Evolutionary conservation across 2,329 filamentous ascomycete genomes (phyloP).

Genomic region (Ilyonectria robusta): DNA sequence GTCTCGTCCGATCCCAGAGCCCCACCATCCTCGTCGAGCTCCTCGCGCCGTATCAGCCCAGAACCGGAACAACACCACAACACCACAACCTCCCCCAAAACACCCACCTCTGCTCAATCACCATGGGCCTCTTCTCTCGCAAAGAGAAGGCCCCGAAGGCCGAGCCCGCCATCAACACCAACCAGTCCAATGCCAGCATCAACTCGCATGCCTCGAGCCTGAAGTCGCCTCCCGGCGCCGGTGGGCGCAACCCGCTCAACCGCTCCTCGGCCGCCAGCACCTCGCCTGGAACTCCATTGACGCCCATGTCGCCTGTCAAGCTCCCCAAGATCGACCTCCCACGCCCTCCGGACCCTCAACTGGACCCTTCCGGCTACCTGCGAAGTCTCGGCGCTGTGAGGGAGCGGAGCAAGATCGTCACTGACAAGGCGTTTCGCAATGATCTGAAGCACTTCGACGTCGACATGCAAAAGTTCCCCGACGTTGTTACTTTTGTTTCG

Average conservation of each 20-base stretch:
- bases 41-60: conserved; percentile 43
- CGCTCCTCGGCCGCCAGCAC: conserved; percentile 67
- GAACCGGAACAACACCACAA: conserved; percentile 29
- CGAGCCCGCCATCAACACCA: conserved; percentile 58
- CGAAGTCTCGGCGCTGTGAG: conserved; percentile 90
- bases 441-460: conserved; percentile 89
- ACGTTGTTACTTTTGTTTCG: conserved; percentile 90
- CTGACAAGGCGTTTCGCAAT: conserved; percentile 83
- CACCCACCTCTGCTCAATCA: conserved; percentile 35
- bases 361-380: conserved; percentile 92
- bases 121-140: conserved; percentile 71
- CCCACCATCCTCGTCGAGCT: conserved; percentile 40
- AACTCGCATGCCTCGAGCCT: conserved; percentile 65
- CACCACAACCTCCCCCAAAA: conserved; percentile 23
- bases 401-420: conserved; percentile 80
- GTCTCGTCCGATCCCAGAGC: conserved; percentile 34
- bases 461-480: conserved; percentile 85
- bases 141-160: conserved; percentile 65
- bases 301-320: conserved; percentile 65
- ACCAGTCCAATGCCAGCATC: conserved; percentile 66
- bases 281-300: conserved; percentile 62
- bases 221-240: conserved; percentile 41
- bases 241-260: conserved; percentile 56
- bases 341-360: conserved; percentile 85
- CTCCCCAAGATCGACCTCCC: conserved; percentile 86